Evolutionary conservation across 192 early-diverging fungal genomes (phyloP).

Genomic region (Anaeromyces robustus): DNA sequence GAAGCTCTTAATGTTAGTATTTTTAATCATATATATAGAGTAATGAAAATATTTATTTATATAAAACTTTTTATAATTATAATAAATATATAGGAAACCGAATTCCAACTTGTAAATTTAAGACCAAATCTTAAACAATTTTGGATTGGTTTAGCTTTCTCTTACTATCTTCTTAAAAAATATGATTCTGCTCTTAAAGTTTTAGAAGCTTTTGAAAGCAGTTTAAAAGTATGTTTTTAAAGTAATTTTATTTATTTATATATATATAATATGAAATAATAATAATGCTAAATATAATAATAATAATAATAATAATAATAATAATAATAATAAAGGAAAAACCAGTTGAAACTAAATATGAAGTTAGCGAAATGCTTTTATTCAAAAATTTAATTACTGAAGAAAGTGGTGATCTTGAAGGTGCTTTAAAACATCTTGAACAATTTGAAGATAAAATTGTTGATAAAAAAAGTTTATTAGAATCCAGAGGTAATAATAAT

Average conservation of each 20-base stretch:
- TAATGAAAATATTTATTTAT: too few species aligned
- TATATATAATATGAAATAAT: conserved; percentile 3
- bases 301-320: too few species aligned
- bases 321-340: neutral
- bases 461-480: conserved; percentile 57
- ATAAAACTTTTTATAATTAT: too few species aligned
- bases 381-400: conserved; percentile 78
- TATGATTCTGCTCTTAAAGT: conserved; percentile 60
- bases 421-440: conserved; percentile 61
- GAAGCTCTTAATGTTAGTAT: conserved; percentile 50
- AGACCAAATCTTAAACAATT: conserved; percentile 50
- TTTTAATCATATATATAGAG: neutral
- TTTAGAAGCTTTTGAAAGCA: conserved; percentile 49
- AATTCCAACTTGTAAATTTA: conserved; percentile 47
- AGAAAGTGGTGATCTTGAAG: conserved; percentile 58
- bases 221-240: conserved; percentile 32
- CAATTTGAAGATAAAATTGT: conserved; percentile 54
- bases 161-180: conserved; percentile 64
- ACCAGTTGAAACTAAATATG: conserved; percentile 12
- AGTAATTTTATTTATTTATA: neutral
- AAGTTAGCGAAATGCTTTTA: conserved; percentile 71
- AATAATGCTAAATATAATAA: too few species aligned
- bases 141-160: conserved; percentile 75
- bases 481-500: conserved; percentile 24
- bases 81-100: conserved; percentile 32